phyloP scores from a whole-genome alignment of 495 filamentous ascomycete genomes.

The Penicillium parvum region DNA sequence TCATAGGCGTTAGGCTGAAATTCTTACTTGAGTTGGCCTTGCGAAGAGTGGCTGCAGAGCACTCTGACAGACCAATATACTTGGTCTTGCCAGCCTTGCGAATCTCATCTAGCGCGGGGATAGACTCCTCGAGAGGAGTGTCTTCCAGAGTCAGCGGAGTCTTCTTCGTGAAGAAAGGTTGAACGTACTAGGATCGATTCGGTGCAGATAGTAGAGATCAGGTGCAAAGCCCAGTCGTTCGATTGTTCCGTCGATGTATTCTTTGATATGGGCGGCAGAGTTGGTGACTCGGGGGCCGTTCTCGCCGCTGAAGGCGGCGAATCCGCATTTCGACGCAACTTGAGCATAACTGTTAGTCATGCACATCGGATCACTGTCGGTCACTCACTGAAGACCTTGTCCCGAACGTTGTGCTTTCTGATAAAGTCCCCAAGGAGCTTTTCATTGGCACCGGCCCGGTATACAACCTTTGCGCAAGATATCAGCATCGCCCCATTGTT shows the following conservation, averaged over 20 bases:
- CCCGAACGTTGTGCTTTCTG: conserved; percentile 47
- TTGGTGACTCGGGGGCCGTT: conserved; percentile 37
- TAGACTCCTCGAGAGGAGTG: conserved; percentile 46
- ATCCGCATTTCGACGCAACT: conserved; percentile 50
- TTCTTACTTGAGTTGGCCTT: conserved; percentile 40
- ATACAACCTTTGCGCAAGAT: conserved; percentile 39
- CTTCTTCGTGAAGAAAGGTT: not conserved
- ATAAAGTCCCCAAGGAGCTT: conserved; percentile 52
- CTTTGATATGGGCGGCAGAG: conserved; percentile 46
- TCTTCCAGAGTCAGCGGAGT: conserved; percentile 18
- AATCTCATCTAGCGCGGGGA: conserved; percentile 42
- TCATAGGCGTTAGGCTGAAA: too few species aligned
- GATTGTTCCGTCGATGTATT: conserved; percentile 50
- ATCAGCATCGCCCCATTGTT: not conserved
- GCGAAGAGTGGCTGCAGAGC: conserved; percentile 41
- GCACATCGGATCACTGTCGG: not conserved
- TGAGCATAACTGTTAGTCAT: not conserved
- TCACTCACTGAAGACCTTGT: conserved; percentile 45
- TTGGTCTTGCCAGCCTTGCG: conserved; percentile 45
- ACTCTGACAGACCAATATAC: conserved; percentile 45
- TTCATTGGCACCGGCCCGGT: conserved; percentile 45
- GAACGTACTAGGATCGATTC: conserved; percentile 38
- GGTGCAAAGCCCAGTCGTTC: conserved; percentile 48
- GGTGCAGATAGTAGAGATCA: conserved; percentile 41
- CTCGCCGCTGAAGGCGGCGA: conserved; percentile 33